Evolutionary conservation across 257 asterid genomes (phyloP), one percentile per base, ranked within the genome.

Genomic region (Plectranthus barbatus): DNA sequence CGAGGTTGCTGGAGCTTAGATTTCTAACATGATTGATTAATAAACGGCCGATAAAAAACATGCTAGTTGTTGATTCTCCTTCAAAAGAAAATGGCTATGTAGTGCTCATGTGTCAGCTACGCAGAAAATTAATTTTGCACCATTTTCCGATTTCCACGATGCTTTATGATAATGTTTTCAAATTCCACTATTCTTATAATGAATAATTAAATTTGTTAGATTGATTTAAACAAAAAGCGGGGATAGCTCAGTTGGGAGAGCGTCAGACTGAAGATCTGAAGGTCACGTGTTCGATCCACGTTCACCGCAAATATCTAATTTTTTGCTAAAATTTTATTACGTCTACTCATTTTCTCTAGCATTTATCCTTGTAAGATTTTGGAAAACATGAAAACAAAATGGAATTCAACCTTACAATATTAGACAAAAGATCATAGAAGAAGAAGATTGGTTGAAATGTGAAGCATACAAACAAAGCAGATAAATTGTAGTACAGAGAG

Each of bases 221-320:
- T n/a, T n/a, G n/a, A 36, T 36, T 7, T 9, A 3, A 37, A 9
- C 1, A 9, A 9, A 2, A 40, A 40, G 94, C 86, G 93, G 92
- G 90, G 93, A 88, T 86, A 88, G 93, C 93, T 82, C 90, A 86
- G 87, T 88, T 82, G 95, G 95, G 88, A 83, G 91, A 86, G 95
- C 94, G 95, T 81, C 94, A 84, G 91, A 84, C 95, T 89, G 93
- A 84, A 82, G 88, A 91, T 85, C 87, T 86, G 93, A 89, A 84
- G 95, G 96, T 83, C 94, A 68, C 92, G 95, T 86, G 92, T 86
- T 86, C 87, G 96, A 86, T 88, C 95, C 96, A 88, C 93, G 93
- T 66, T 86, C 96, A 86, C 95, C 90, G 95, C 93, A 88, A 9
- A n/a, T n/a, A n/a, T n/a, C n/a, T n/a, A n/a, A n/a, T n/a, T n/a